Percentiles rank a stretch among this genome's conserved stretches.
Conservation (phyloP, 192 early-diverging fungal species). For the Endogone sp. region DNA sequence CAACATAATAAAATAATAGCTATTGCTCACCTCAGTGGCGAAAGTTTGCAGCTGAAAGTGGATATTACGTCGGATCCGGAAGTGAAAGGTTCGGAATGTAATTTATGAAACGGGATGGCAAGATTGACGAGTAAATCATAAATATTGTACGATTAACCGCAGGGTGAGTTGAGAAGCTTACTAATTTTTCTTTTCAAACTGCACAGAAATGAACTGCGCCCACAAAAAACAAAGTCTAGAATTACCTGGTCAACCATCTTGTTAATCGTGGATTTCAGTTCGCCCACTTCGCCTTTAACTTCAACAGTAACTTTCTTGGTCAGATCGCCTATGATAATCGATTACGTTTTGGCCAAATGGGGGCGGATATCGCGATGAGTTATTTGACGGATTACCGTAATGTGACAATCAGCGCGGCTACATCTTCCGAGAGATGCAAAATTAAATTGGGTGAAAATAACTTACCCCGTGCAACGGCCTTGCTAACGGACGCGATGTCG, state of each 20-base stretch:
- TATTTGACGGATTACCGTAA: too few species aligned
- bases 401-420: too few species aligned
- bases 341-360: not conserved
- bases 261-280: conserved; percentile 56
- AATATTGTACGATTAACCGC: too few species aligned
- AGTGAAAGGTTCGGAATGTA: not conserved
- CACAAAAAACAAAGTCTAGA: too few species aligned
- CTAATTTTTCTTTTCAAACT: too few species aligned
- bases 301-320: conserved; percentile 42
- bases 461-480: conserved; percentile 52
- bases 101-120: too few species aligned
- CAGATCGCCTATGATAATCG: conserved; percentile 9
- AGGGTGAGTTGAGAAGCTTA: too few species aligned
- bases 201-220: too few species aligned
- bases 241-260: conserved; percentile 44
- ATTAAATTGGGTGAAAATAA: not conserved
- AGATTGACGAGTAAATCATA: too few species aligned
- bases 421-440: not conserved
- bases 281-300: conserved; percentile 49
- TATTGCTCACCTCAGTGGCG: conserved; percentile 47
- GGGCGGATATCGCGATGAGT: not conserved
- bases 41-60: conserved; percentile 40
- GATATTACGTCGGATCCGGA: too few species aligned
- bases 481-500: conserved; percentile 30
- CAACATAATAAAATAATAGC: not conserved